Evolutionary conservation across 805 yeast genomes (phyloP), one percentile per base, ranked within the genome.

Genomic region (Zygotorulaspora florentina): DNA sequence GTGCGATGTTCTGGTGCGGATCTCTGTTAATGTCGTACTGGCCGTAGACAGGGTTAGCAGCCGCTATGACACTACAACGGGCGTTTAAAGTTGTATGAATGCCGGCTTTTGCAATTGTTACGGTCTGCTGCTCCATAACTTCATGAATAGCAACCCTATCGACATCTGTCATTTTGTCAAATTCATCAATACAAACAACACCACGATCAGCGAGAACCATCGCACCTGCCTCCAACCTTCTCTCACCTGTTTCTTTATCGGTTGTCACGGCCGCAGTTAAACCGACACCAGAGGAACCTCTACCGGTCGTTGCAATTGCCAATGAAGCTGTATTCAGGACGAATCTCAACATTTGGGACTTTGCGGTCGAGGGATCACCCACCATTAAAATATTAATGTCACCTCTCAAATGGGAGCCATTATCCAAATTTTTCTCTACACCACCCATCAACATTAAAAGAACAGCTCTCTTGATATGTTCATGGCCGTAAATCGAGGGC

Each of bases 271-370:
- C 99, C 15, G 99, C 99, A 0, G 99, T 93, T 60, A 93, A 77
- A 87, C 99, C 99, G 37, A 93, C 99, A 66, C 99, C 99, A 1
- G 98, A 90, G n/a, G 98, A 91, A 52, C 99, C 99, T 66, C 96
- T 82, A 73, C 99, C 99, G 0, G 99, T 93, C 1, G 99, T 93
- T 23, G 98, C 97, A 56, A 93, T 89, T 2, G 98, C 98, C 56
- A 93, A 73, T 1, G 95, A 75, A 1, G 99, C 99, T 1, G 98
- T 91, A 64, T 91, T 93, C 51, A 93, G 74, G 15, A 93, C 98
- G 62, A 93, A 91, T 54, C 98, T 77, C 52, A 93, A 76, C 72
- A 93, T 83, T 70, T 93, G 99, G 3, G 97, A 90, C 67, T 93
- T 93, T 20, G 99, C 98, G 13, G 99, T 93, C 8, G 97, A 88